Conservation (phyloP, 352 stramenopile species). For the Globisporangium spiculum region DNA sequence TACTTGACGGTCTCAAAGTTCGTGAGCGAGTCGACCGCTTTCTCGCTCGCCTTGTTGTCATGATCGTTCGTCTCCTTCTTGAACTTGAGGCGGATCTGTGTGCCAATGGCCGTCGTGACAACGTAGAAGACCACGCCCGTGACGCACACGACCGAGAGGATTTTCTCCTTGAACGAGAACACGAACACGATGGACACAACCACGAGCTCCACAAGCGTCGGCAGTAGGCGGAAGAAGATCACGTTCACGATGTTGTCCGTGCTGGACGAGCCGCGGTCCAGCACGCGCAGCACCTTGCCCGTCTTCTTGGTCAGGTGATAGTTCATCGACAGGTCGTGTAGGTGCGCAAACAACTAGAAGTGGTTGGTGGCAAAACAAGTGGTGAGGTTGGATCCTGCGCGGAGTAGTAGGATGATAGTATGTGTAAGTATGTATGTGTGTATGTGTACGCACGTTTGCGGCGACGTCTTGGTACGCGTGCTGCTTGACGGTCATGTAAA, state of each 20-base stretch:
- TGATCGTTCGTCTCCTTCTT: slow-evolving; percentile 92
- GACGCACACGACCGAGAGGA: slow-evolving; percentile 85
- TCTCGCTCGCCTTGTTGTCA: slow-evolving; percentile 96
- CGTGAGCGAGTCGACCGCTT: slow-evolving; percentile 94
- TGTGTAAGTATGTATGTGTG: neutral
- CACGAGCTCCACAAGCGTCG: slow-evolving; percentile 93
- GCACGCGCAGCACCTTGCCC: slow-evolving; percentile 92
- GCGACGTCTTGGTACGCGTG: slow-evolving; percentile 95
- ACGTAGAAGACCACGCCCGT: slow-evolving; percentile 93
- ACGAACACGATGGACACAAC: slow-evolving; percentile 89
- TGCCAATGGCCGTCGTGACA: slow-evolving; percentile 85
- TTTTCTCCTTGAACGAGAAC: slow-evolving; percentile 91
- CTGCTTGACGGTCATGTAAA: slow-evolving; percentile 95
- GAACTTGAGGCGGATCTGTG: slow-evolving; percentile 75
- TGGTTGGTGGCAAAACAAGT: neutral
- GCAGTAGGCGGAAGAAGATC: slow-evolving; percentile 94
- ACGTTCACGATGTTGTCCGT: slow-evolving; percentile 96
- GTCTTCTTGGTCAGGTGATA: slow-evolving; percentile 97
- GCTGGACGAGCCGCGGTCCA: slow-evolving; percentile 84
- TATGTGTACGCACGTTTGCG: slow-evolving; percentile 50
- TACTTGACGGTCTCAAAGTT: slow-evolving; percentile 99
- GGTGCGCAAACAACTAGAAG: slow-evolving; percentile 86
- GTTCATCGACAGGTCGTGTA: slow-evolving; percentile 95
- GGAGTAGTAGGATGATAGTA: neutral
- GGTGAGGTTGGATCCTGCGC: neutral